These are phyloP conservation scores for Cymbopogon flexuosus DNA, from an alignment of 202 grass and related monocot species.

Conservation along the genomic window DNA sequence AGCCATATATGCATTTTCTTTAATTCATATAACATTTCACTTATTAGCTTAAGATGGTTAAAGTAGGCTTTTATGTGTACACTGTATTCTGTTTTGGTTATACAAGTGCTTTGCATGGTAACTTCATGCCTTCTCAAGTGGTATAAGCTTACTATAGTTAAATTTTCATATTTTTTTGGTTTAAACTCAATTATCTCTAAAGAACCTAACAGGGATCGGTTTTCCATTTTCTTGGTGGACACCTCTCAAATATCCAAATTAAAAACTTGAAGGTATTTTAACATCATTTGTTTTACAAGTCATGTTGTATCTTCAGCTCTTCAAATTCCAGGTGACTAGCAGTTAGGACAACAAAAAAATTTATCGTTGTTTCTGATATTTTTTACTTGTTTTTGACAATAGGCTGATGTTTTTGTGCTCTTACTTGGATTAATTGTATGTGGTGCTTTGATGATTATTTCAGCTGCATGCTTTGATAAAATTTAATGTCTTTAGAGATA, in stretches of 20 bases:
- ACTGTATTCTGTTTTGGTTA: neutral
- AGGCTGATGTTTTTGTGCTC: neutral
- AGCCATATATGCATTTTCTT: slow-evolving; percentile 10
- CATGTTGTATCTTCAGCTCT: neutral
- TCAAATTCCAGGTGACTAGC: neutral
- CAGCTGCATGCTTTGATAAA: neutral
- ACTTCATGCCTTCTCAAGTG: neutral
- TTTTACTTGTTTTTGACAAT: neutral
- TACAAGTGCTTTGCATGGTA: neutral
- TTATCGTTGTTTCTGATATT: neutral
- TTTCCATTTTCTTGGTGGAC: neutral
- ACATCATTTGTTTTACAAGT: neutral
- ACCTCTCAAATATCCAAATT: neutral
- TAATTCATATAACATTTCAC: neutral
- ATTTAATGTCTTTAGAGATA: neutral
- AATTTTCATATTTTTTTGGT: neutral
- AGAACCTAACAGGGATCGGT: neutral
- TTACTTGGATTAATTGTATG: neutral
- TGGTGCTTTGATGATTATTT: slow-evolving; percentile 16
- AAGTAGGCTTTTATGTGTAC: neutral
- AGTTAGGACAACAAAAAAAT: neutral
- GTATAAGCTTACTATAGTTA: neutral
- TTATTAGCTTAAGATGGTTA: neutral
- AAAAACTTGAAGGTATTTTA: neutral
- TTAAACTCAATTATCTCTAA: neutral